Base-by-base conservation (phyloP, 1,139 yeast genomes). In the Spathaspora sp. region DNA sequence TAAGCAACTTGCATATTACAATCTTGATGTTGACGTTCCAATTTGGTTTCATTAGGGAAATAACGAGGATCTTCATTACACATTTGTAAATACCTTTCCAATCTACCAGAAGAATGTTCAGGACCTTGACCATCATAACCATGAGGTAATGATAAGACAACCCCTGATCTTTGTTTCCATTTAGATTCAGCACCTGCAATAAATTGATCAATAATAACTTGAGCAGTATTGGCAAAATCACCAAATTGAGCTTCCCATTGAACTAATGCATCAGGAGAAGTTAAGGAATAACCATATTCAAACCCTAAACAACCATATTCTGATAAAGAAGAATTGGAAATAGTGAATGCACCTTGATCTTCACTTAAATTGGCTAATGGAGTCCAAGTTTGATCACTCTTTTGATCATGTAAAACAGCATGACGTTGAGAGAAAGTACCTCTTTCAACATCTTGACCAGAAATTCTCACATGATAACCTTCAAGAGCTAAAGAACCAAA, bases 101-200 rank as follows among this genome's bases (percentile, higher is more conserved):
- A 75, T 80, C 99, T 86, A 63, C 96, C 98, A 51, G 97, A 89
- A 33, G 99, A 93, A 74, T 95, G 99, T 76, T 95, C 99, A 56
- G 99, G 99, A 62, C 99, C 99, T 78, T 93, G 99, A 58, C 99
- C 99, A 70, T 95, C 99, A 68, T 91, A 95, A 75, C 99, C 99
- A 68, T 95, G 99, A 51, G 99, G 99, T 69, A 95, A 81, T 5
- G 98, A 89, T 59, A 95, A 75, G 43, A 93, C 96, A 55, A 95
- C 69, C 67, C 99, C 99, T 16, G 97, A 88, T 75, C 99, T 88
- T 80, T 95, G 99, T 68, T 89, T 88, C 99, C 99, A 95, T 75
- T 95, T 95, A 57, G 90, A 83, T 76, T 95, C 99, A 67, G 96
- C 99, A 65, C 93, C 90, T 42, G 98, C 89, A 64, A 95, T 81